Conservation (phyloP, 768 basidiomycete species). For the Trametes cubensis region DNA sequence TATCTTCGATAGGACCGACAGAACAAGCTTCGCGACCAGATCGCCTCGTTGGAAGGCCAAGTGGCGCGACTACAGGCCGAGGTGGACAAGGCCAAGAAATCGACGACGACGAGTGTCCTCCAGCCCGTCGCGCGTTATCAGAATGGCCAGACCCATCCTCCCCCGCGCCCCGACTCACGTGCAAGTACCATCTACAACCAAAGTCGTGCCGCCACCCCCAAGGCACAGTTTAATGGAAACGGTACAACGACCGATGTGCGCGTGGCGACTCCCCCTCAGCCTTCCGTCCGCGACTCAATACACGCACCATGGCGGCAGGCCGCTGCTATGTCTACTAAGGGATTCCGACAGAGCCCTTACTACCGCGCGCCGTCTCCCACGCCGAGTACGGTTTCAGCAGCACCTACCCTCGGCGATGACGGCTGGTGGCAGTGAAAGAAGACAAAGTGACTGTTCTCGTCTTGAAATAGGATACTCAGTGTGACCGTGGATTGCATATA, state of each 20-base stretch:
- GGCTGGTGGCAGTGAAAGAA: conserved; percentile 72
- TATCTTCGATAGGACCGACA: conserved; percentile 62
- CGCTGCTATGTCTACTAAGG: conserved; percentile 46
- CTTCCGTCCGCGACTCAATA: conserved; percentile 77
- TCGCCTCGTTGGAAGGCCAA: conserved; percentile 62
- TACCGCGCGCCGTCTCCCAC: conserved; percentile 66
- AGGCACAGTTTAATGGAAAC: conserved; percentile 37
- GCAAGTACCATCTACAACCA: conserved; percentile 62
- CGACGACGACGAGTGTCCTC: conserved; percentile 32
- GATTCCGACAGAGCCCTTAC: conserved; percentile 33
- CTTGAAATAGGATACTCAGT: conserved; percentile 2
- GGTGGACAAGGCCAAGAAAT: conserved; percentile 49
- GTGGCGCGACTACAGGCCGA: conserved; percentile 60
- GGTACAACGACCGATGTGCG: conserved; percentile 42
- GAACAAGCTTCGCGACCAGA: conserved; percentile 66
- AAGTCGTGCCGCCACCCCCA: conserved; percentile 56
- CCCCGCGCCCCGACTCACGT: conserved; percentile 74
- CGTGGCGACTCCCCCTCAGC: conserved; percentile 51
- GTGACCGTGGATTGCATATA: no score
- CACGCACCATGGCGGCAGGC: conserved; percentile 45
- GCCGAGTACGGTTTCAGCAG: conserved; percentile 71
- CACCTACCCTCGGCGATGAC: conserved; percentile 70
- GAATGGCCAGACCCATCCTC: conserved; percentile 48
- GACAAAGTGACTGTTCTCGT: neutral
- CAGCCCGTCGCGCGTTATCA: conserved; percentile 41